Conservation (phyloP, 768 basidiomycete genomes). For the Pleurotus platypus region DNA sequence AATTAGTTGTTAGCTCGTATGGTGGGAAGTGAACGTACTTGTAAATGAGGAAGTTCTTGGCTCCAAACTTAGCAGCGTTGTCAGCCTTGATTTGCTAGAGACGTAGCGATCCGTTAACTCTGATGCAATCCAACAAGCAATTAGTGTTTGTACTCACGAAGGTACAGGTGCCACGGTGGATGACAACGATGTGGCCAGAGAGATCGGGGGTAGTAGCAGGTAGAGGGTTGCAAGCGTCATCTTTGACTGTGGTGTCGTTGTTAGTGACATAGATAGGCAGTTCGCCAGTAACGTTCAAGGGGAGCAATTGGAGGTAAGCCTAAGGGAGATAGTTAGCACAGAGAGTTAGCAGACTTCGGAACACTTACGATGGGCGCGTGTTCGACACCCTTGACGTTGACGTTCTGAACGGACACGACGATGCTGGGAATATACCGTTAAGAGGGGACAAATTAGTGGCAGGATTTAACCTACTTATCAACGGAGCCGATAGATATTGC, state of each 20-base stretch:
- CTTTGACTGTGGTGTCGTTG: conserved; percentile 44
- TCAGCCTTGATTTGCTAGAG: conserved; percentile 43
- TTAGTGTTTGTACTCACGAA: conserved; percentile 31
- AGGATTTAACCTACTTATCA: conserved; percentile 41
- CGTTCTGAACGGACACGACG: conserved; percentile 53
- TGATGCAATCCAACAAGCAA: too few relatives aligned
- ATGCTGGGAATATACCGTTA: conserved; percentile 28
- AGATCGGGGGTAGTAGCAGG: conserved; percentile 53
- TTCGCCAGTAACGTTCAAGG: conserved; percentile 40
- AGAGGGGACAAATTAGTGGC: background rate
- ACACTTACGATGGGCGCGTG: conserved; percentile 39
- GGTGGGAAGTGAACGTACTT: conserved; percentile 34
- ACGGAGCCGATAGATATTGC: conserved; percentile 54
- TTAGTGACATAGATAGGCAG: conserved; percentile 57
- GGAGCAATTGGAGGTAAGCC: conserved; percentile 47
- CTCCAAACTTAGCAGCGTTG: conserved; percentile 54
- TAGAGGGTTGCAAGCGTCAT: conserved; percentile 59
- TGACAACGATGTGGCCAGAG: conserved; percentile 46
- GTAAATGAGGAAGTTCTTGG: conserved; percentile 46
- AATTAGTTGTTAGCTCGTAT: background rate
- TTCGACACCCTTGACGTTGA: conserved; percentile 44
- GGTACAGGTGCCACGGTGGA: conserved; percentile 57
- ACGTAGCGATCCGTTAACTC: background rate
- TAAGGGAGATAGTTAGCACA: background rate
- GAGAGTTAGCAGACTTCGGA: background rate